Base-by-base conservation (phyloP, 73 alveolate genomes). In the Chromera velia region DNA sequence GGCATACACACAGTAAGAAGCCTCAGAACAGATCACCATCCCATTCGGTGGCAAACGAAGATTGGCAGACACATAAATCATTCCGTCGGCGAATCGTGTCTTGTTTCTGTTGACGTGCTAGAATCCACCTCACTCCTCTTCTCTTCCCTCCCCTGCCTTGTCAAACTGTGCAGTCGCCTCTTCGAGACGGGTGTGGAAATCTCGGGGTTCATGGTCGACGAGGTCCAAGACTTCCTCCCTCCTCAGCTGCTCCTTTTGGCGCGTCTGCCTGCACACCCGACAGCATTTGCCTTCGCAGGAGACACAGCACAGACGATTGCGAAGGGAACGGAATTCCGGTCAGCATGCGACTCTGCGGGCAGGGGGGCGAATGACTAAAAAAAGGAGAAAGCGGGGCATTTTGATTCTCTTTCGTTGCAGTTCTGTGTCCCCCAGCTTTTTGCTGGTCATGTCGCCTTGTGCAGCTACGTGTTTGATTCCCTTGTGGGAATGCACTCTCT, bases 241-340 rank as follows among this genome's bases (percentile, higher is more conserved):
- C 66, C 40, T 29, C 79, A 79, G 49, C 34, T 79, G 80, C 80
- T 79, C 34, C 73, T 79, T 28, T 28, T 79, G 72, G 32, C 22
- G 13, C 13, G 33, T 10, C 77, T 77, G 17, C 70, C 55, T 0
- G 9, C 33, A 27, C 0, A 28, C 10, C 63, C 33, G 33, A 40
- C 32, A 13, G 22, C 17, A 22, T n/a, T n/a, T 6, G 26, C 28
- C 33, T 27, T 6, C 9, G 72, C 33, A 22, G 85, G 85, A 17
- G 85, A 78, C 73, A 78, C 85, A 19, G 85, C 85, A 0, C 85
- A 78, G 67, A 78, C 85, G 64, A 78, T 78, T 64, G 31, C 73
- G 46, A 78, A 78, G 68, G 85, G 85, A 63, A 0, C 6, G 40
- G 48, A 31, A 1, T 17, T 55, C 70, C 9, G n/a, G 9, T 46